phyloP scores from a whole-genome alignment of 176 grass and related monocot genomes.

The Panicum miliaceum region DNA sequence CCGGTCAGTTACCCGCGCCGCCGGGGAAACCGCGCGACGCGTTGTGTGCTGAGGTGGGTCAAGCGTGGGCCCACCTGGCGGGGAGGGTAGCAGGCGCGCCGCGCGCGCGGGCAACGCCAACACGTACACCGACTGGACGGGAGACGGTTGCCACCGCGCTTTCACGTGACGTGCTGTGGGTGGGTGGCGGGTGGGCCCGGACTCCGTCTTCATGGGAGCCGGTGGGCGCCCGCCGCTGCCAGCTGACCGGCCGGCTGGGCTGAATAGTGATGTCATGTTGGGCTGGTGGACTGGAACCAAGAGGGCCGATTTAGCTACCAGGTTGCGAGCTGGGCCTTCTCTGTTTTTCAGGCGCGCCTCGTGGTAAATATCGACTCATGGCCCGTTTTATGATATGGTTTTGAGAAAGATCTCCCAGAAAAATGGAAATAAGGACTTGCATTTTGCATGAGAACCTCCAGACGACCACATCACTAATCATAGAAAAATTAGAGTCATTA shows the following conservation, averaged over 20 bases:
- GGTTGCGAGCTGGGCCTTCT: no score
- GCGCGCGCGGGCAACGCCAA: not conserved
- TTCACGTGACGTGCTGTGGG: slow-evolving; percentile 38
- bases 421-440: no score
- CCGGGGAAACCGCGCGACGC: not conserved
- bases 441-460: no score
- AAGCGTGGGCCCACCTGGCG: not conserved
- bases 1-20: not conserved
- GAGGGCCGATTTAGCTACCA: no score
- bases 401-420: no score
- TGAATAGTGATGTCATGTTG: not conserved
- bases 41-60: not conserved
- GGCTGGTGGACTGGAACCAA: not conserved
- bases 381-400: no score
- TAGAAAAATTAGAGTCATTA: no score
- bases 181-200: slow-evolving; percentile 6
- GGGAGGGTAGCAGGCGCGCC: not conserved
- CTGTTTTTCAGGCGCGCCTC: no score
- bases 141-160: slow-evolving; percentile 35
- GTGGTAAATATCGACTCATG: no score
- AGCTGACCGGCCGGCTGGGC: not conserved
- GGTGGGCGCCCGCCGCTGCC: not conserved
- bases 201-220: slow-evolving; percentile 37
- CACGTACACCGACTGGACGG: not conserved
- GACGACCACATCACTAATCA: no score